These are phyloP conservation scores for Discostella pseudostelligera DNA, from an alignment of 108 stramenopile species.

Conservation along the genomic window DNA sequence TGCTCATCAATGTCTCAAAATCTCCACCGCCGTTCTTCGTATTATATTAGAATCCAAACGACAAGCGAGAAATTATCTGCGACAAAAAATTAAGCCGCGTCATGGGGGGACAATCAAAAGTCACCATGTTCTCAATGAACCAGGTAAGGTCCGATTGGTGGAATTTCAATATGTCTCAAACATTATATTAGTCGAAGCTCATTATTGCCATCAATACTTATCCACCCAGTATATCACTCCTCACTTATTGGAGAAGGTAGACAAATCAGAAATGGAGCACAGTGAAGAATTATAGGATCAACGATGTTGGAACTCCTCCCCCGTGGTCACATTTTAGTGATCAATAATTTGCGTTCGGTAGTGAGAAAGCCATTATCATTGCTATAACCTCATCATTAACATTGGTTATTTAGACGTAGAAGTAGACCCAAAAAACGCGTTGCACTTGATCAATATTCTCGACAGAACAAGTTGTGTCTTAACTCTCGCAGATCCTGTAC, in stretches of 20 bases:
- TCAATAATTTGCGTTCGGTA: too few relatives aligned
- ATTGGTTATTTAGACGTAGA: neutral
- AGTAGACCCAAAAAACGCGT: neutral
- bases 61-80: constrained; percentile 87
- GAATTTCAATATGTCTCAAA: too few relatives aligned
- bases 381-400: constrained; percentile 16
- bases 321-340: too few relatives aligned
- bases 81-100: constrained; percentile 68
- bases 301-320: too few relatives aligned
- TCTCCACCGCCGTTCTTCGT: neutral
- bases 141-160: too few relatives aligned
- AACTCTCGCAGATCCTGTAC: constrained; percentile 16
- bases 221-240: constrained; percentile 50
- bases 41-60: constrained; percentile 66
- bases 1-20: constrained; percentile 1
- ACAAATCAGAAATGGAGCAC: constrained; percentile 46
- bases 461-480: constrained; percentile 29
- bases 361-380: too few relatives aligned
- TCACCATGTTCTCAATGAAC: constrained; percentile 92
- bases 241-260: constrained; percentile 80
- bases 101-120: constrained; percentile 72
- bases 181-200: constrained; percentile 1
- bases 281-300: constrained; percentile 30
- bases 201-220: neutral
- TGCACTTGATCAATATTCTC: neutral